Evolutionary conservation across 345 rosid species (phyloP), one percentile per base, ranked within the genome.

Genomic region (Cardamine chenopodiifolia): DNA sequence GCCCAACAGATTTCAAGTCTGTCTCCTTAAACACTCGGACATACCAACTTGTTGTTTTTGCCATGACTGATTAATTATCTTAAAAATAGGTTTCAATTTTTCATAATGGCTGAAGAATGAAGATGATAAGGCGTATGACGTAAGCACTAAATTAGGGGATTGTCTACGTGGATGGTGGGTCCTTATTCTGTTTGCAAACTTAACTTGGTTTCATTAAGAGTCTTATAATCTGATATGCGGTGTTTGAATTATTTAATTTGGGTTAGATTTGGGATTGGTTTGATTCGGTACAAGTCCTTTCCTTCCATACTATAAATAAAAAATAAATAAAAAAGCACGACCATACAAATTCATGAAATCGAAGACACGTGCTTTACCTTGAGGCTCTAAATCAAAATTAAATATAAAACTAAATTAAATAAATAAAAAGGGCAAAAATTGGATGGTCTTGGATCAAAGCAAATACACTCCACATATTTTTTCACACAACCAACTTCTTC

Each of bases 11-110:
- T 91, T 89, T 91, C 93, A 88, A 88, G 93, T 90, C 93, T 87
- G 87, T 86, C 96, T 91, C 93, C 97, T 91, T 94, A 85, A 91
- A 91, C 94, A 89, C 95, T 91, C 95, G 91, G 95, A 91, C 96
- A 91, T 94, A 91, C 88, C 90, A 92, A 90, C 96, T 32, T 49
- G 1, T 23, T 69, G 58, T 2, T 0, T 0, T 1, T 1, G 3
- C 0, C 0, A 0, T 2, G 35, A 1, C 4, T 9, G 1, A n/a
- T 2, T n/a, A n/a, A n/a, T n/a, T n/a, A n/a, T n/a, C n/a, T n/a
- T n/a, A n/a, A 0, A 49, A 49, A 8, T 5, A 49, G 14, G 20
- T 19, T 9, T 50, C 15, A 48, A 20, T 26, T 2, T 26, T 26
- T 26, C 28, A 26, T 26, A 2, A n/a, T n/a, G n/a, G n/a, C n/a